These are phyloP conservation scores for Sporothrix brunneoviolacea DNA, from an alignment of 2,329 filamentous ascomycete genomes.

Conservation along the genomic window DNA sequence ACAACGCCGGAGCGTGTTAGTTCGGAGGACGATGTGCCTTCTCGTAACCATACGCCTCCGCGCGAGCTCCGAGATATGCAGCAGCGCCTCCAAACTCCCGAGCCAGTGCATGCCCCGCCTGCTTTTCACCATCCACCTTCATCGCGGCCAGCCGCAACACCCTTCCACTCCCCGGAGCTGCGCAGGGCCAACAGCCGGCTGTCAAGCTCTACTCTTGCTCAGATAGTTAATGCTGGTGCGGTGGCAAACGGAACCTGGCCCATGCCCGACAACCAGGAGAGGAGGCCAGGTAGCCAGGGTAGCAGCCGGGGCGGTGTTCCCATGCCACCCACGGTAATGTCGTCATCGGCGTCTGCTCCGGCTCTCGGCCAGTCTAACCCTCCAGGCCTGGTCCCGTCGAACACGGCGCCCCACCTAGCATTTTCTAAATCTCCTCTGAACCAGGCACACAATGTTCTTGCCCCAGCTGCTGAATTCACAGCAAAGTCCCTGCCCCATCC, in stretches of 20 bases:
- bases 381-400: constrained; percentile 35
- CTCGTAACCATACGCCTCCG: constrained; percentile 29
- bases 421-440: constrained; percentile 39
- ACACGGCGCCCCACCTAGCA: constrained; percentile 21
- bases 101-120: constrained; percentile 72
- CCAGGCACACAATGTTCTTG: constrained; percentile 24
- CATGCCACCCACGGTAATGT: too few species aligned
- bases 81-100: constrained; percentile 55
- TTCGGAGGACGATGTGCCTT: constrained; percentile 48
- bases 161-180: constrained; percentile 69
- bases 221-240: constrained; percentile 66
- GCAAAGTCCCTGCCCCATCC: constrained; percentile 1
- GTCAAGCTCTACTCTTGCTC: constrained; percentile 72
- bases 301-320: neutral
- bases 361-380: neutral
- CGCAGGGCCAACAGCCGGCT: constrained; percentile 77
- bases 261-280: constrained; percentile 1
- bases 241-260: constrained; percentile 10
- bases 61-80: constrained; percentile 48
- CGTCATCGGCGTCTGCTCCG: constrained; percentile 5
- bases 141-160: constrained; percentile 60
- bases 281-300: constrained; percentile 1
- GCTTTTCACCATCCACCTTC: constrained; percentile 71
- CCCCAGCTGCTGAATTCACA: constrained; percentile 11
- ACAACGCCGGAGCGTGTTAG: constrained; percentile 47